Conservation (phyloP, 495 filamentous ascomycete genomes). For the Bombardia bombarda region DNA sequence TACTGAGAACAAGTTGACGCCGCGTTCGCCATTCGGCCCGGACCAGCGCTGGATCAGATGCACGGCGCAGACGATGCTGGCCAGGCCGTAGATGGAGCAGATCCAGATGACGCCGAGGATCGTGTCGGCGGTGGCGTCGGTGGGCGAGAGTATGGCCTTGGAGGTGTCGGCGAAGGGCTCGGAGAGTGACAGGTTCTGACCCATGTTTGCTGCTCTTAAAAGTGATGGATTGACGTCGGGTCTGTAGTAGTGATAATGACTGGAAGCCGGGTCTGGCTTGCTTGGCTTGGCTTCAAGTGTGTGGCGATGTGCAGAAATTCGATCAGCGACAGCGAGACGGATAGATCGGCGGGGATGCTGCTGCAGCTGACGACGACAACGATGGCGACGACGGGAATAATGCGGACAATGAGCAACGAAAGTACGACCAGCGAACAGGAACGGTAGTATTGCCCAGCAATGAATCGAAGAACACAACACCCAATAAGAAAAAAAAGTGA, state of each 20-base stretch:
- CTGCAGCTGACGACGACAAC: not conserved
- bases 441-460: slow-evolving; percentile 1
- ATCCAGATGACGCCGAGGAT: slow-evolving; percentile 26
- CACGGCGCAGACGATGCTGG: slow-evolving; percentile 26
- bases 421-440: slow-evolving; percentile 3
- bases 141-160: slow-evolving; percentile 11
- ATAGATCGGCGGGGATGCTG: not conserved
- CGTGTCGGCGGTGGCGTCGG: slow-evolving; percentile 18
- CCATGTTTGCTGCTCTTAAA: slow-evolving; percentile 18
- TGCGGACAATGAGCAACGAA: not conserved
- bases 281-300: not conserved
- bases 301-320: not conserved
- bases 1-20: slow-evolving; percentile 16
- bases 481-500: not conserved
- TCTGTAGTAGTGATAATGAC: not conserved
- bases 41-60: slow-evolving; percentile 25
- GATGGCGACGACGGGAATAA: not conserved
- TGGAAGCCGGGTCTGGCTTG: not conserved
- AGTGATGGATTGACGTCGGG: not conserved
- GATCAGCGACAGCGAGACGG: slow-evolving; percentile 6
- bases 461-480: not conserved
- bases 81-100: slow-evolving; percentile 23
- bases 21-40: slow-evolving; percentile 18
- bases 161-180: slow-evolving; percentile 20
- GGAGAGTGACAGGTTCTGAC: slow-evolving; percentile 23